phyloP scores from a whole-genome alignment of 2,329 filamentous ascomycete genomes.

The Westerdykella sp. region DNA sequence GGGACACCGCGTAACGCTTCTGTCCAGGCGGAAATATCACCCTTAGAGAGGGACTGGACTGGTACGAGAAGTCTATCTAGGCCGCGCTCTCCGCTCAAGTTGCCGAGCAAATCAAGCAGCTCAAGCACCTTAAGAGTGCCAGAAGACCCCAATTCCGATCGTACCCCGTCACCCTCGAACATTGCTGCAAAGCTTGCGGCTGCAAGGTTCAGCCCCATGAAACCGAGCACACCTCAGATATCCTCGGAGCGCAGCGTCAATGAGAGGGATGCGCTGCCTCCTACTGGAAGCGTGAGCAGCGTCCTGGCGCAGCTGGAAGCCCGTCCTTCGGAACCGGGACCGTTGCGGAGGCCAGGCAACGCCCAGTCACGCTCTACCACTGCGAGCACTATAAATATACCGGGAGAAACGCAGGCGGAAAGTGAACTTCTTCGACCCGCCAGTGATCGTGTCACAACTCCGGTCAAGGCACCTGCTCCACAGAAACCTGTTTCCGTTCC shows the following conservation, averaged over 20 bases:
- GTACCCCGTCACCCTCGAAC: slow-evolving; percentile 52
- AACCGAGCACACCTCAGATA: slow-evolving; percentile 13
- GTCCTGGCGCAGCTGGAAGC: slow-evolving; percentile 28
- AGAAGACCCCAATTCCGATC: slow-evolving; percentile 17
- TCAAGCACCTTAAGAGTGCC: slow-evolving; percentile 28
- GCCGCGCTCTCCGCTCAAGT: slow-evolving; percentile 18
- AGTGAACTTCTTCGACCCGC: too few relatives aligned
- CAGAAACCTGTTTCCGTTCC: slow-evolving; percentile 7
- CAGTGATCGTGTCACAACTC: slow-evolving; percentile 1
- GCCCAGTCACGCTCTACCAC: slow-evolving; percentile 9
- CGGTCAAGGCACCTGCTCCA: slow-evolving; percentile 16
- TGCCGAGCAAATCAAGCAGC: slow-evolving; percentile 23
- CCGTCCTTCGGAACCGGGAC: not conserved
- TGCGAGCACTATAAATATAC: slow-evolving; percentile 6
- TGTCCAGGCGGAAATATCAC: slow-evolving; percentile 11
- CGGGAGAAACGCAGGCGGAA: slow-evolving; percentile 19
- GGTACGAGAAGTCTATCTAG: slow-evolving; percentile 13
- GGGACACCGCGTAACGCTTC: slow-evolving; percentile 12
- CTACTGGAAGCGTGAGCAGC: slow-evolving; percentile 29
- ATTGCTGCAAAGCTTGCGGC: slow-evolving; percentile 59
- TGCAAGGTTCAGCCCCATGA: slow-evolving; percentile 51
- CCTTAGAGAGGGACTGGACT: slow-evolving; percentile 26
- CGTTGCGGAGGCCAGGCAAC: slow-evolving; percentile 13
- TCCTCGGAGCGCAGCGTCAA: slow-evolving; percentile 19
- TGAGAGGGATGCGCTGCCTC: slow-evolving; percentile 27